These are phyloP conservation scores for Begonia loranthoides DNA, from an alignment of 306 rosid genomes.

Conservation along the genomic window DNA sequence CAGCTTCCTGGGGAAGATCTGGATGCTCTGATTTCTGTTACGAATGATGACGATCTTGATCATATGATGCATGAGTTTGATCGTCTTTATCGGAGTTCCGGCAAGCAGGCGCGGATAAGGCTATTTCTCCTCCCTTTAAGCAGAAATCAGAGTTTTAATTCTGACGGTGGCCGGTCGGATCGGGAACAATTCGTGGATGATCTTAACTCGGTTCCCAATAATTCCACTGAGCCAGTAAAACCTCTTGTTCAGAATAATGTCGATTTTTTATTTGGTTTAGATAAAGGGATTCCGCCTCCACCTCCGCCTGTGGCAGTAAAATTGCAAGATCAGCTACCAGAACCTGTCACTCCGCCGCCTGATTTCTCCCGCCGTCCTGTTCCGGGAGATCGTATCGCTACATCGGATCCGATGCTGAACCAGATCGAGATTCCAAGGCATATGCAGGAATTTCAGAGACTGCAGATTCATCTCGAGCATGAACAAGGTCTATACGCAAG, in stretches of 20 bases:
- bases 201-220: slow-evolving; percentile 29
- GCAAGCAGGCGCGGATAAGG: slow-evolving; percentile 67
- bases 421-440: slow-evolving; percentile 57
- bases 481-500: slow-evolving; percentile 45
- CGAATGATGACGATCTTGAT: slow-evolving; percentile 87
- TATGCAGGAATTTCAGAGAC: slow-evolving; percentile 43
- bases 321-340: slow-evolving; percentile 36
- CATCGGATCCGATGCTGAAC: slow-evolving; percentile 28
- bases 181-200: slow-evolving; percentile 46
- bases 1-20: slow-evolving; percentile 97
- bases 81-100: slow-evolving; percentile 62
- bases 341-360: slow-evolving; percentile 20
- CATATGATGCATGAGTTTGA: slow-evolving; percentile 97
- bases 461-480: slow-evolving; percentile 40
- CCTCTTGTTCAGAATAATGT: slow-evolving; percentile 27
- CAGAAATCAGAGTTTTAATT: slow-evolving; percentile 15
- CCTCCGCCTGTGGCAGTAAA: slow-evolving; percentile 15
- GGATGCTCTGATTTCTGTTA: slow-evolving; percentile 80
- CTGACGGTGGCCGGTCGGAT: slow-evolving; percentile 28
- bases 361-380: slow-evolving; percentile 23
- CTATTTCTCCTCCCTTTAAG: slow-evolving; percentile 39
- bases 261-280: slow-evolving; percentile 52
- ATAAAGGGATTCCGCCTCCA: slow-evolving; percentile 22
- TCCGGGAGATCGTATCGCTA: slow-evolving; percentile 25
- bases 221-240: slow-evolving; percentile 23